These are phyloP conservation scores for Neoboletus brunneissimus DNA, from an alignment of 768 basidiomycete species.

Conservation along the genomic window DNA sequence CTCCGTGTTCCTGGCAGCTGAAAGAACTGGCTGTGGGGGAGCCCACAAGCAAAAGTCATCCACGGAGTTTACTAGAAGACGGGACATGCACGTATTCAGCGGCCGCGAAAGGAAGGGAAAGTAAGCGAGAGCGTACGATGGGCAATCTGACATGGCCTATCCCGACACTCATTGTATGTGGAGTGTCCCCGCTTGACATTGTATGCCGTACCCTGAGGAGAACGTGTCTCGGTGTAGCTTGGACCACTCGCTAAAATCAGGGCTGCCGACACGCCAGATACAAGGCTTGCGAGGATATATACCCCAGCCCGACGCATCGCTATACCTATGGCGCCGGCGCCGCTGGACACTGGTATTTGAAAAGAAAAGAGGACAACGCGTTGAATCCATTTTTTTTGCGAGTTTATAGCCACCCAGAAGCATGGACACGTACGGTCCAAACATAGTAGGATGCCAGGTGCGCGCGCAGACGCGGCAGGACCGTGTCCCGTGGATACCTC, in stretches of 20 bases:
- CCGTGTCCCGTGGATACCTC: slow-evolving; percentile 8
- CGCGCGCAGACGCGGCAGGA: slow-evolving; percentile 21
- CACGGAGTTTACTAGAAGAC: slow-evolving; percentile 49
- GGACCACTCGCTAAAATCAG: slow-evolving; percentile 14
- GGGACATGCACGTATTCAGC: background rate
- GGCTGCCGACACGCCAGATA: slow-evolving; percentile 20
- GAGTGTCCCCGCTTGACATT: slow-evolving; percentile 56
- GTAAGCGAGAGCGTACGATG: slow-evolving; percentile 41
- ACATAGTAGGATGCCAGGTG: slow-evolving; percentile 21
- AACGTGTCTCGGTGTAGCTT: slow-evolving; percentile 44
- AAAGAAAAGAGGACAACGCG: slow-evolving; percentile 9
- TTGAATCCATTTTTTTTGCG: background rate
- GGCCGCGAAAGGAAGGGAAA: background rate
- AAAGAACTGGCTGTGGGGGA: slow-evolving; percentile 50
- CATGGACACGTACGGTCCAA: slow-evolving; percentile 20
- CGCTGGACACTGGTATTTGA: slow-evolving; percentile 1
- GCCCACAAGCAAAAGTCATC: slow-evolving; percentile 54
- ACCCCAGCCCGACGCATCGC: slow-evolving; percentile 19
- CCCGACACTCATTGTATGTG: slow-evolving; percentile 66
- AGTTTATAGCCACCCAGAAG: slow-evolving; percentile 24
- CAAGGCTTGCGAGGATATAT: slow-evolving; percentile 20
- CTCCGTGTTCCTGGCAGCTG: slow-evolving; percentile 61
- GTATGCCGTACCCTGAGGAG: slow-evolving; percentile 46
- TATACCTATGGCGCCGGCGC: slow-evolving; percentile 16
- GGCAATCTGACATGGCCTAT: slow-evolving; percentile 61